These are phyloP conservation scores for Allium sativum DNA, from an alignment of 106 monocot species.

Conservation along the genomic window DNA sequence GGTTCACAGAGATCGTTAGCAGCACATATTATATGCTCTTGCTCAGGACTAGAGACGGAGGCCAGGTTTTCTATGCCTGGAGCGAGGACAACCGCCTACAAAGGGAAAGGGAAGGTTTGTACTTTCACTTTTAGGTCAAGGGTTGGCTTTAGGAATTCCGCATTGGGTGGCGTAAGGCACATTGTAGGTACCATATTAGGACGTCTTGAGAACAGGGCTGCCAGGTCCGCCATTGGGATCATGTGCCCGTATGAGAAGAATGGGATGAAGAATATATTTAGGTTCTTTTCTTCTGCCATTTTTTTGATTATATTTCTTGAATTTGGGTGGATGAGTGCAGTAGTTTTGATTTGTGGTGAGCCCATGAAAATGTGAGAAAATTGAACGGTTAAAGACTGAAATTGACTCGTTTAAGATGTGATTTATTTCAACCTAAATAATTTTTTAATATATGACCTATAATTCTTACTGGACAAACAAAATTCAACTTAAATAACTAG, in stretches of 20 bases:
- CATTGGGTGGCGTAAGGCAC: slow-evolving; percentile 40
- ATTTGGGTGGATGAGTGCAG: too few relatives aligned
- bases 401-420: too few relatives aligned
- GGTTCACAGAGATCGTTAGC: slow-evolving; percentile 23
- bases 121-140: slow-evolving; percentile 16
- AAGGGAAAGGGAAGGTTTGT: slow-evolving; percentile 37
- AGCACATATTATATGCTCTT: slow-evolving; percentile 21
- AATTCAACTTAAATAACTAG: too few relatives aligned
- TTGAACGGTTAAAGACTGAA: too few relatives aligned
- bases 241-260: slow-evolving; percentile 52
- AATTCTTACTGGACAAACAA: too few relatives aligned
- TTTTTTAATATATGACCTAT: too few relatives aligned
- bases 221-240: slow-evolving; percentile 39
- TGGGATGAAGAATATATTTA: slow-evolving; percentile 46
- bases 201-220: slow-evolving; percentile 23
- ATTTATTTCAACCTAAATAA: too few relatives aligned
- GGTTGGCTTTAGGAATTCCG: slow-evolving; percentile 20
- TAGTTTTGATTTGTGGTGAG: too few relatives aligned
- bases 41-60: slow-evolving; percentile 11
- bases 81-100: slow-evolving; percentile 28
- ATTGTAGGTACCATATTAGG: slow-evolving; percentile 29
- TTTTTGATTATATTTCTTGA: too few relatives aligned
- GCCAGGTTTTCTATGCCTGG: slow-evolving; percentile 37
- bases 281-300: not conserved
- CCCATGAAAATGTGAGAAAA: too few relatives aligned